phyloP scores from a whole-genome alignment of 2,329 filamentous ascomycete genomes.

The Claviceps sp. region DNA sequence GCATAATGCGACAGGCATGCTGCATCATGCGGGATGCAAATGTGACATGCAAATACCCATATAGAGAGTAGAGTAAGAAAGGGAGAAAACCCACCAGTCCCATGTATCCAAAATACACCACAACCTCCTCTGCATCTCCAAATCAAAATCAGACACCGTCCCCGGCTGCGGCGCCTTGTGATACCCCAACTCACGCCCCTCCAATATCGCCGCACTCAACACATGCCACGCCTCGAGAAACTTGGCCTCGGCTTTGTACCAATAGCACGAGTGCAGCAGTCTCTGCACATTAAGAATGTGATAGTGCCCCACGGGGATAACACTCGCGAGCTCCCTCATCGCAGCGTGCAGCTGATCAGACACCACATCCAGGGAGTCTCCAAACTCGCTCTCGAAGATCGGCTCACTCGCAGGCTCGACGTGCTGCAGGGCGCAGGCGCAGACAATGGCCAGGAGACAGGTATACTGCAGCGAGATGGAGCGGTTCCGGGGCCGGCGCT shows the following conservation, averaged over 20 bases:
- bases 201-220: conserved; percentile 17
- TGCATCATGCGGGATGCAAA: no score
- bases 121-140: conserved; percentile 18
- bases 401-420: conserved; percentile 10
- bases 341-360: conserved; percentile 14
- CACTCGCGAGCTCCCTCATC: conserved; percentile 13
- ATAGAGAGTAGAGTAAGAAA: no score
- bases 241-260: conserved; percentile 20
- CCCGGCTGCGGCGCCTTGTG: conserved; percentile 11
- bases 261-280: conserved; percentile 18
- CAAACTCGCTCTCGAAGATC: conserved; percentile 11
- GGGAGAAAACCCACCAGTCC: conserved; percentile 17
- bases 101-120: conserved; percentile 21
- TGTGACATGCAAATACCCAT: no score
- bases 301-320: conserved; percentile 15
- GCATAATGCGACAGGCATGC: no score
- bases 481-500: conserved; percentile 8
- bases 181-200: conserved; percentile 17
- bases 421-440: conserved; percentile 17
- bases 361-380: conserved; percentile 9
- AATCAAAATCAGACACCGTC: conserved; percentile 14
- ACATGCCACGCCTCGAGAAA: conserved; percentile 20
- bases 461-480: conserved; percentile 17
- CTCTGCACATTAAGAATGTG: conserved; percentile 17
- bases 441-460: conserved; percentile 16